phyloP scores from a whole-genome alignment of 768 basidiomycete genomes.

The Boletus reticulatus region DNA sequence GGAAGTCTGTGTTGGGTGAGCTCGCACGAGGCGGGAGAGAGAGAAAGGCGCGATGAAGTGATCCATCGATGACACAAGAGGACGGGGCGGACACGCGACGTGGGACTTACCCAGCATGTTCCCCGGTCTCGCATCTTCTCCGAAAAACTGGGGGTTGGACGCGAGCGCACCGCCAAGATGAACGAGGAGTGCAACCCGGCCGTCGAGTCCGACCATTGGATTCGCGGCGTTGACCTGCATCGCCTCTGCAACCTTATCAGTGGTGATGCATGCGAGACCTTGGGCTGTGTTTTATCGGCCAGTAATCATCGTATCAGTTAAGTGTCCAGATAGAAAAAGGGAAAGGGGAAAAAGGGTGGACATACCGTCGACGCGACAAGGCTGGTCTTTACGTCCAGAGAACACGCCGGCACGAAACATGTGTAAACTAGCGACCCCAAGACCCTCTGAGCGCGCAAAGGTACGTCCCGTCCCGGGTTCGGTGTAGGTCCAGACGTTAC shows the following conservation, averaged over 20 bases:
- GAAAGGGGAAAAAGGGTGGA: neutral
- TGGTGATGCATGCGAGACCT: constrained; percentile 64
- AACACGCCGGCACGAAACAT: constrained; percentile 89
- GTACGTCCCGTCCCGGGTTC: constrained; percentile 53
- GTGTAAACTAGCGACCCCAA: constrained; percentile 86
- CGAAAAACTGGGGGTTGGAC: constrained; percentile 67
- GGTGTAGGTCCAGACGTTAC: constrained; percentile 73
- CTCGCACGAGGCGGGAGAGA: neutral
- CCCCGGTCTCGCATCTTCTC: constrained; percentile 71
- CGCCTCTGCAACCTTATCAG: constrained; percentile 54
- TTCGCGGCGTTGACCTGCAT: constrained; percentile 82
- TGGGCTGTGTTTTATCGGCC: constrained; percentile 46
- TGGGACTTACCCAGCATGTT: constrained; percentile 63
- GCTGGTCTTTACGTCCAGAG: constrained; percentile 55
- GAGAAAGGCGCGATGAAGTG: neutral
- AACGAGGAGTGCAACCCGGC: constrained; percentile 73
- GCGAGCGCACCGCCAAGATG: constrained; percentile 72
- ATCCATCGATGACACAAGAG: too few species aligned
- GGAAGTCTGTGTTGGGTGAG: constrained; percentile 51
- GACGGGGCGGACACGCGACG: too few species aligned
- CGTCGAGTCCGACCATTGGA: constrained; percentile 88
- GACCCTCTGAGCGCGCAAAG: constrained; percentile 72
- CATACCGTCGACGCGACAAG: constrained; percentile 77
- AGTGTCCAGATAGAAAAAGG: neutral
- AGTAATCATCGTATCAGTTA: constrained; percentile 1